Percentiles rank a stretch among this genome's conserved stretches.
phyloP scores from a whole-genome alignment of 352 stramenopile species.

The Pythium dissimile region DNA sequence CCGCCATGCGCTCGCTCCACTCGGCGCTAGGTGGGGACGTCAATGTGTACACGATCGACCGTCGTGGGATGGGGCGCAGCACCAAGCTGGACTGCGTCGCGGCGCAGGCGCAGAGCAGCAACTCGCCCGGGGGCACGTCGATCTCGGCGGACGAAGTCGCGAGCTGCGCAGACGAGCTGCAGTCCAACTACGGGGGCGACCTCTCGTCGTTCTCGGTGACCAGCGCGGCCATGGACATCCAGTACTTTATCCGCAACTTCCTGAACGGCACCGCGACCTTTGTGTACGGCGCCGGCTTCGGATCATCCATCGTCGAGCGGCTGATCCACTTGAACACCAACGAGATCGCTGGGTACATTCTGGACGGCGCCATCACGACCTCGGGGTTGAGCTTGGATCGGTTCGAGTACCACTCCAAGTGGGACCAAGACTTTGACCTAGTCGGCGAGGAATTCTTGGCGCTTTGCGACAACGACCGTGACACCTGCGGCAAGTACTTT shows the following conservation, averaged over 20 bases:
- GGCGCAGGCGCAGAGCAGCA: constrained; percentile 13
- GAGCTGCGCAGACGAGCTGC: constrained; percentile 13
- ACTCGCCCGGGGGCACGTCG: constrained; percentile 3
- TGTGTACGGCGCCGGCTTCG: constrained; percentile 19
- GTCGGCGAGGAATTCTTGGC: constrained; percentile 7
- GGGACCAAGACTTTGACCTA: constrained; percentile 4
- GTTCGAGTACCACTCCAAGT: constrained; percentile 11
- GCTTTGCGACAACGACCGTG: neutral
- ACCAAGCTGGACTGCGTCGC: constrained; percentile 21
- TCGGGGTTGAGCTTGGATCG: neutral
- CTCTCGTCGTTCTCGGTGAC: constrained; percentile 23
- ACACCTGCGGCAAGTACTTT: constrained; percentile 17
- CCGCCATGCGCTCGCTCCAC: constrained; percentile 31
- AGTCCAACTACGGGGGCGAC: constrained; percentile 2
- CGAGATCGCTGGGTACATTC: constrained; percentile 15
- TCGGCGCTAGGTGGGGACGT: constrained; percentile 23
- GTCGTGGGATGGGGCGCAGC: constrained; percentile 25
- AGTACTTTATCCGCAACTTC: constrained; percentile 14
- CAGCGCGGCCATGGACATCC: constrained; percentile 23
- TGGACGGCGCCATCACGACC: constrained; percentile 17
- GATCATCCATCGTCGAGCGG: constrained; percentile 18
- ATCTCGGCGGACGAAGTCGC: constrained; percentile 18
- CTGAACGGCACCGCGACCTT: constrained; percentile 10
- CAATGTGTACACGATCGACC: constrained; percentile 31
- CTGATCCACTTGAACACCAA: constrained; percentile 19